Conservation (phyloP, 345 rosid species). For the Mangifera indica region DNA sequence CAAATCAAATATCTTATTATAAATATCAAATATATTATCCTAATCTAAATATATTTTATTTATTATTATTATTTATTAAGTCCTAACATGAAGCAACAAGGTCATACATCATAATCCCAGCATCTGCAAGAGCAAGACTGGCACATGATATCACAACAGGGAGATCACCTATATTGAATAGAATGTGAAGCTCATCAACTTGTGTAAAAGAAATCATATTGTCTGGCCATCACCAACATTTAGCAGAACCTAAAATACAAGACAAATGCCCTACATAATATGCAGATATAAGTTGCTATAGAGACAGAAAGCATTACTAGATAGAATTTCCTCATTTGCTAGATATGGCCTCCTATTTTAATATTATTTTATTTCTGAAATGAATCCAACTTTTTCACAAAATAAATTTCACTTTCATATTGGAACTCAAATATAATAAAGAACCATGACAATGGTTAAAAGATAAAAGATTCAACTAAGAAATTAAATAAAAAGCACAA, state of each 20-base stretch:
- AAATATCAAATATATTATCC: no score
- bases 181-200: slow-evolving; percentile 3
- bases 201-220: background rate
- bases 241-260: background rate
- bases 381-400: background rate
- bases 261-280: no score
- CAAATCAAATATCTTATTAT: no score
- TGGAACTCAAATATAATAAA: no score
- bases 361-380: background rate
- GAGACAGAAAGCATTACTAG: background rate
- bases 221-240: slow-evolving; percentile 1
- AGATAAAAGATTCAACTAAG: background rate
- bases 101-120: slow-evolving; percentile 95
- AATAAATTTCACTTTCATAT: background rate
- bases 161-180: slow-evolving; percentile 74
- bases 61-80: no score
- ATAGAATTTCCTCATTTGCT: background rate
- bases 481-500: background rate
- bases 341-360: background rate
- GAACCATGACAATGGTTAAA: no score
- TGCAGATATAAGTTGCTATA: background rate
- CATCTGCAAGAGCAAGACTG: slow-evolving; percentile 96
- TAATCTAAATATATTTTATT: no score
- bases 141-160: slow-evolving; percentile 89
- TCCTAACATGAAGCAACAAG: no score